Evolutionary conservation across 2,329 filamentous ascomycete species (phyloP).

Genomic region (Hymenoscyphus infarciens): DNA sequence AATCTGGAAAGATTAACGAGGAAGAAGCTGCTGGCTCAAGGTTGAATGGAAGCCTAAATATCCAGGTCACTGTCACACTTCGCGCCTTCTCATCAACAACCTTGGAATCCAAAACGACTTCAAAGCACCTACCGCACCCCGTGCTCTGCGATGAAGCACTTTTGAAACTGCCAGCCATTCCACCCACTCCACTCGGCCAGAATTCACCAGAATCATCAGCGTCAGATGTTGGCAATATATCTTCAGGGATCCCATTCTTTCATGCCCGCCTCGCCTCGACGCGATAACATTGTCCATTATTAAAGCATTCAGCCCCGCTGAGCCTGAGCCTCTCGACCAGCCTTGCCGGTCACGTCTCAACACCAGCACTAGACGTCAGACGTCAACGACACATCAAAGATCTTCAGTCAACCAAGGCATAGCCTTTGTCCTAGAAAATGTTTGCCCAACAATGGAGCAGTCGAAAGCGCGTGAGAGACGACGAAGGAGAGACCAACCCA

Average conservation of each 20-base stretch:
- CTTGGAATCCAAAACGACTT: constrained; percentile 14
- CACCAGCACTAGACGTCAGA: constrained; percentile 9
- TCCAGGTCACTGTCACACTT: neutral
- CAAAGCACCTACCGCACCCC: constrained; percentile 3
- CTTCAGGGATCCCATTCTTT: constrained; percentile 19
- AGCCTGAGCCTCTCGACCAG: constrained; percentile 9
- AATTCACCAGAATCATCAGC: constrained; percentile 2
- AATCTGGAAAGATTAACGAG: neutral
- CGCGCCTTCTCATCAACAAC: constrained; percentile 7
- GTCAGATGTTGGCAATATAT: constrained; percentile 20
- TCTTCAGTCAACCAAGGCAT: constrained; percentile 7
- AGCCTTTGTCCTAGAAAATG: constrained; percentile 19
- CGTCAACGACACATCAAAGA: constrained; percentile 16
- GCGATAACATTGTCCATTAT: constrained; percentile 11
- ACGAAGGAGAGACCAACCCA: constrained; percentile 25
- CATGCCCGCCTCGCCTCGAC: constrained; percentile 2
- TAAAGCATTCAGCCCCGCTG: constrained; percentile 6
- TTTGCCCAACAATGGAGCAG: constrained; percentile 23
- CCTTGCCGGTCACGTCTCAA: constrained; percentile 14
- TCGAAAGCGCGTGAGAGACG: constrained; percentile 32
- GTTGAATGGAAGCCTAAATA: too few relatives aligned
- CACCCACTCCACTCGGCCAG: constrained; percentile 9
- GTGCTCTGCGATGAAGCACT: constrained; percentile 18
- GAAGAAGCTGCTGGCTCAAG: neutral
- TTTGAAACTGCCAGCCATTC: constrained; percentile 28